Percentiles rank a stretch among this genome's conserved stretches.
Conservation (phyloP, 768 basidiomycete genomes). For the Lentinula raphanica region DNA sequence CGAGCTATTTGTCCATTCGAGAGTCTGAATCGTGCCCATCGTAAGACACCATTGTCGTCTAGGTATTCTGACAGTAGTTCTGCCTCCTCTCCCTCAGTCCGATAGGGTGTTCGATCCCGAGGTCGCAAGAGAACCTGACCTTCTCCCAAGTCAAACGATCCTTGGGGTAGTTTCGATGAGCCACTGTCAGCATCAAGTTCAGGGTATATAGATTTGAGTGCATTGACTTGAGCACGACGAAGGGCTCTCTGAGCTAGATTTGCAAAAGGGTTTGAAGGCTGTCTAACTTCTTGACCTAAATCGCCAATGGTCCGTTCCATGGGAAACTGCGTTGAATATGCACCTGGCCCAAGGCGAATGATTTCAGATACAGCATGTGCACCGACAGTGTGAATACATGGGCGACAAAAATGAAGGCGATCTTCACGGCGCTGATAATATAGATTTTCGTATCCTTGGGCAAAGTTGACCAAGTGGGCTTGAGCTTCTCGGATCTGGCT, state of each 20-base stretch:
- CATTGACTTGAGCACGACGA: conserved; percentile 9
- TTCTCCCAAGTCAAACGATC: conserved; percentile 9
- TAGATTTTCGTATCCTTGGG: conserved; percentile 13
- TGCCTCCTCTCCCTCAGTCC: not conserved
- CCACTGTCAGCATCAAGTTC: conserved; percentile 3
- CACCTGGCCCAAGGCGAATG: conserved; percentile 10
- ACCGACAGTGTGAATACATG: not conserved
- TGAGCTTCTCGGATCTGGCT: not conserved
- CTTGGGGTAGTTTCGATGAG: not conserved
- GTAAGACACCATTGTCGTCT: not conserved
- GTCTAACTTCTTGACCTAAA: conserved; percentile 8
- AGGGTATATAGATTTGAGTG: conserved; percentile 14
- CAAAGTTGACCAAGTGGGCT: conserved; percentile 9
- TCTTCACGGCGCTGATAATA: conserved; percentile 13
- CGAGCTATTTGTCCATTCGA: conserved; percentile 19
- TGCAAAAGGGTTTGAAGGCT: conserved; percentile 11
- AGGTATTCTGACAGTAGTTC: not conserved
- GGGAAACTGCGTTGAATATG: conserved; percentile 17
- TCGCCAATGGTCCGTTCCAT: conserved; percentile 13
- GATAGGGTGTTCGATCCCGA: not conserved
- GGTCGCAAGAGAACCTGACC: conserved; percentile 9
- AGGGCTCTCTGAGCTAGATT: conserved; percentile 13
- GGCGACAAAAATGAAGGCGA: conserved; percentile 14
- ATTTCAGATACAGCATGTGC: conserved; percentile 5
- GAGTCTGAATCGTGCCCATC: conserved; percentile 17